Conservation (phyloP, 192 early-diverging fungal species). For the Coemansia brasiliensis region DNA sequence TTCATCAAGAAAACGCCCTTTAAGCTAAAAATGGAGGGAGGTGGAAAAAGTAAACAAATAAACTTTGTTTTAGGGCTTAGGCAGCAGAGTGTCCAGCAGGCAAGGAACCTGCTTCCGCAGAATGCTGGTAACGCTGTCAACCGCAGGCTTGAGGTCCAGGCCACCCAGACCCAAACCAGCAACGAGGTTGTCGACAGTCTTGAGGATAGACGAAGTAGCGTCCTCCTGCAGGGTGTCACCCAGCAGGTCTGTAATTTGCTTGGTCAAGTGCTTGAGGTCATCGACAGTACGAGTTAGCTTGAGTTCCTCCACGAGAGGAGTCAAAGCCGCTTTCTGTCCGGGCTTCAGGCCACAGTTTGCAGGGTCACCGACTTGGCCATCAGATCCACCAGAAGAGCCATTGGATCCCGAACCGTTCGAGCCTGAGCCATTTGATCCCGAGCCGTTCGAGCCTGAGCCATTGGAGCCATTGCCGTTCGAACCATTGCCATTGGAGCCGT, state of each 20-base stretch:
- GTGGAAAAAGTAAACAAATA: neutral
- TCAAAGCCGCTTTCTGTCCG: slow-evolving; percentile 39
- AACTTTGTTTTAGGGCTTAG: slow-evolving; percentile 32
- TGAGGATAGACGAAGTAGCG: slow-evolving; percentile 36
- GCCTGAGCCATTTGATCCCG: slow-evolving; percentile 17
- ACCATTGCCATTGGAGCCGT: slow-evolving; percentile 18
- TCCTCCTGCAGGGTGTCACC: slow-evolving; percentile 47
- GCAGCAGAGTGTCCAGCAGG: slow-evolving; percentile 49
- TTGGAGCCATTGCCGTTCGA: slow-evolving; percentile 15
- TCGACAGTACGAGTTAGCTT: slow-evolving; percentile 49
- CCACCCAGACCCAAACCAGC: slow-evolving; percentile 49
- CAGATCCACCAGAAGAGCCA: slow-evolving; percentile 12
- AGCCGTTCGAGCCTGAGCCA: slow-evolving; percentile 14
- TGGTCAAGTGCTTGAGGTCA: slow-evolving; percentile 48
- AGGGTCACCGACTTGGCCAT: slow-evolving; percentile 34
- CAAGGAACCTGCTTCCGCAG: slow-evolving; percentile 54
- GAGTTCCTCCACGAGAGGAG: slow-evolving; percentile 45
- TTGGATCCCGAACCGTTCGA: slow-evolving; percentile 22
- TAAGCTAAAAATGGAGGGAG: neutral
- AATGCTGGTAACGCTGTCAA: slow-evolving; percentile 48
- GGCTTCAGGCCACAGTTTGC: slow-evolving; percentile 39
- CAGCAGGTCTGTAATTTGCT: slow-evolving; percentile 53
- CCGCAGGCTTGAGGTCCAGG: slow-evolving; percentile 50
- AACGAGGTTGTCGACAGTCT: slow-evolving; percentile 44
- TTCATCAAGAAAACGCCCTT: slow-evolving; percentile 6